These are phyloP conservation scores for Polychaeton citri DNA, from an alignment of 2,329 filamentous ascomycete species.

Conservation along the genomic window DNA sequence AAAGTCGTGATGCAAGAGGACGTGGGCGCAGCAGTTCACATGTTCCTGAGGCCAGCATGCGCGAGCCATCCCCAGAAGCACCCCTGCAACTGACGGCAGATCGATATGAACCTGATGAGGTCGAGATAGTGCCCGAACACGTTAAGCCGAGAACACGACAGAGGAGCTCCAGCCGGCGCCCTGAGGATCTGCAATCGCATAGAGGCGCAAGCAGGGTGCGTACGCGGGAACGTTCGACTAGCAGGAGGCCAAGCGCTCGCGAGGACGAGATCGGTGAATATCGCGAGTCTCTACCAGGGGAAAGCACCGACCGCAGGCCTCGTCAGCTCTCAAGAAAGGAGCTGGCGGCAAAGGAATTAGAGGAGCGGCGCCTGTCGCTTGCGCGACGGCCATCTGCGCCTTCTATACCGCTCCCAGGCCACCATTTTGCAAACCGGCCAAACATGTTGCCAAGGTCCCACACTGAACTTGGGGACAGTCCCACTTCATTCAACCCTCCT, in stretches of 20 bases:
- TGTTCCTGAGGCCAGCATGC: too few species aligned
- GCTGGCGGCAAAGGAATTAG: constrained; percentile 60
- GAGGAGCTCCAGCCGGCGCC: constrained; percentile 32
- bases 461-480: constrained; percentile 31
- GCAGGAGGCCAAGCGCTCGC: constrained; percentile 6
- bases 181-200: constrained; percentile 22
- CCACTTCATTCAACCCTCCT: constrained; percentile 24
- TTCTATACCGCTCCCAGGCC: constrained; percentile 60
- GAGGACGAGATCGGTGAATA: constrained; percentile 6
- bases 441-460: constrained; percentile 22
- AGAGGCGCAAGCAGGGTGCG: constrained; percentile 12
- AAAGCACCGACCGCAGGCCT: constrained; percentile 3
- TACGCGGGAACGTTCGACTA: constrained; percentile 7
- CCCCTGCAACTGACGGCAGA: too few species aligned
- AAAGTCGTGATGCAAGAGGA: constrained; percentile 50
- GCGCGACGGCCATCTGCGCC: constrained; percentile 69
- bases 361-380: constrained; percentile 74
- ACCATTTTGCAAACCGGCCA: constrained; percentile 34
- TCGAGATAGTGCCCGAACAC: constrained; percentile 36
- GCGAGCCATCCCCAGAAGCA: too few species aligned
- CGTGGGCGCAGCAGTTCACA: constrained; percentile 26
- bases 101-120: too few species aligned
- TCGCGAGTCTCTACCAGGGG: constrained; percentile 3
- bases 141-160: too few species aligned
- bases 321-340: constrained; percentile 26